These are phyloP conservation scores for Lumnitzera littorea DNA, from an alignment of 345 rosid species.

Conservation along the genomic window DNA sequence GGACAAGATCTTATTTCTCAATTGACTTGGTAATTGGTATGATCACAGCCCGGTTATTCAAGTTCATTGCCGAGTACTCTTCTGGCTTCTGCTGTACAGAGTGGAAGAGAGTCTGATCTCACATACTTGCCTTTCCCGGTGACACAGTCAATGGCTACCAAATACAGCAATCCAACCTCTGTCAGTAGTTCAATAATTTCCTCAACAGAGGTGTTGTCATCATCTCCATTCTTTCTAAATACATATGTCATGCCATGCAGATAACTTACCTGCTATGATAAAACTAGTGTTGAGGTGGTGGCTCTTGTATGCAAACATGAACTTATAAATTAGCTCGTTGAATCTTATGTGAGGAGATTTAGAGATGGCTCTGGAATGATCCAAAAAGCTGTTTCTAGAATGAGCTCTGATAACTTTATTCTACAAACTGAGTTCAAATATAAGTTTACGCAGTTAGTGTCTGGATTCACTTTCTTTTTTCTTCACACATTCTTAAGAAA, in stretches of 20 bases:
- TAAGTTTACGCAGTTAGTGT: too few relatives aligned
- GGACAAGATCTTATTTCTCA: not conserved
- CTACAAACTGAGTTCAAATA: too few relatives aligned
- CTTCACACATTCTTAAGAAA: too few relatives aligned
- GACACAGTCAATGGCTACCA: slow-evolving; percentile 60
- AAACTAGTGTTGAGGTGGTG: not conserved
- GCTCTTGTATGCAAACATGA: not conserved
- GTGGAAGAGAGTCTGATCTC: slow-evolving; percentile 73
- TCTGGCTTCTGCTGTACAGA: slow-evolving; percentile 64
- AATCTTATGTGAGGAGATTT: not conserved
- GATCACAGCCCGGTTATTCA: slow-evolving; percentile 52
- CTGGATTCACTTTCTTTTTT: too few relatives aligned
- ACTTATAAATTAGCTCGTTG: not conserved
- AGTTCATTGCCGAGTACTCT: slow-evolving; percentile 67
- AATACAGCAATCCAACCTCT: slow-evolving; percentile 54
- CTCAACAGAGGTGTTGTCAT: slow-evolving; percentile 59
- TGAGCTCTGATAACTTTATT: too few relatives aligned
- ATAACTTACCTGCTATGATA: not conserved
- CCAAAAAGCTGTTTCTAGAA: too few relatives aligned
- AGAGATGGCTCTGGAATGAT: too few relatives aligned
- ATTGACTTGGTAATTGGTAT: not conserved
- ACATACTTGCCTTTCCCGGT: slow-evolving; percentile 72
- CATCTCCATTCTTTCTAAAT: not conserved
- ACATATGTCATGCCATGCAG: not conserved
- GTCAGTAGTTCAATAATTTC: slow-evolving; percentile 62